These are phyloP conservation scores for Camellia oleifera DNA, from an alignment of 179 eudicot species.

Conservation along the genomic window DNA sequence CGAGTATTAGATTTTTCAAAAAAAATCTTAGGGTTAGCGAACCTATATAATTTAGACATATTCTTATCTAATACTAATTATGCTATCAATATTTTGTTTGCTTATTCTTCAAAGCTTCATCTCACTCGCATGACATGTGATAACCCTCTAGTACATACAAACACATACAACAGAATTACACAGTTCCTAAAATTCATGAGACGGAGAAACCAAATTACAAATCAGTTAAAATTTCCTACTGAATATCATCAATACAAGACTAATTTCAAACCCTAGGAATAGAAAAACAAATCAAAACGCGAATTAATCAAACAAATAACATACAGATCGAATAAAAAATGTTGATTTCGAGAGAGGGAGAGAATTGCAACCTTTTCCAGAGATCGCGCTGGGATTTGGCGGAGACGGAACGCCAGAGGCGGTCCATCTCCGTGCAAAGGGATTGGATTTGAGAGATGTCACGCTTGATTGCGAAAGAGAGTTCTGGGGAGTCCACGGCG, in stretches of 20 bases:
- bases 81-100: no score
- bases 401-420: slow-evolving; percentile 68
- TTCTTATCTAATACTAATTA: no score
- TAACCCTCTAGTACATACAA: background rate
- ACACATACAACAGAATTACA: background rate
- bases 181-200: background rate
- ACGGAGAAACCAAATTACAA: background rate
- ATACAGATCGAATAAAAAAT: background rate
- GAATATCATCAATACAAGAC: no score
- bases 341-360: background rate
- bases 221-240: no score
- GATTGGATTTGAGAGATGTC: slow-evolving; percentile 63
- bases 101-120: no score
- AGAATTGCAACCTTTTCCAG: slow-evolving; percentile 64
- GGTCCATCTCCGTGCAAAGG: slow-evolving; percentile 78
- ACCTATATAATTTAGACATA: no score
- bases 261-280: background rate
- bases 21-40: no score
- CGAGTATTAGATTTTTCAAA: no score
- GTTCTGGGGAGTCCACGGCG: slow-evolving; percentile 59
- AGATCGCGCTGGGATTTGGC: slow-evolving; percentile 85
- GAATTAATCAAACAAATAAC: background rate
- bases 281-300: background rate
- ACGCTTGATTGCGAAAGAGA: slow-evolving; percentile 46
- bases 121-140: no score